Evolutionary conservation across 495 filamentous ascomycete species (phyloP).

Genomic region (Cercophora samala): DNA sequence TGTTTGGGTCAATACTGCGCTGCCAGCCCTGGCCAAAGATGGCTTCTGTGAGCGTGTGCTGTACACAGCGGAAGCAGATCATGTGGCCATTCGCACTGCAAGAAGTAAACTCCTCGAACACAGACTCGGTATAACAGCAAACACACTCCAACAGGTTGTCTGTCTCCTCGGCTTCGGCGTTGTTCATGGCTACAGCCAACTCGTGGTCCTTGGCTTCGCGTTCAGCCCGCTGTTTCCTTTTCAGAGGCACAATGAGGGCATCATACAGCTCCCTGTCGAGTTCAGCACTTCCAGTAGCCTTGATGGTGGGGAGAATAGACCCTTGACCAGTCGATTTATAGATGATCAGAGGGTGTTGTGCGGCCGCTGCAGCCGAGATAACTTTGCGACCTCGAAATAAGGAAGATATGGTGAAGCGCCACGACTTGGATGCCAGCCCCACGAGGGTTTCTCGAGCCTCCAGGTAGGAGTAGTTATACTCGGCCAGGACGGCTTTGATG

Average conservation of each 20-base stretch:
- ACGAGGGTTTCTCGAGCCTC: conserved; percentile 72
- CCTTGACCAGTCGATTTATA: conserved; percentile 58
- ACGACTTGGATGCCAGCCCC: conserved; percentile 73
- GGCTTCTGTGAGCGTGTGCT: conserved; percentile 72
- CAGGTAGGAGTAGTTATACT: conserved; percentile 83
- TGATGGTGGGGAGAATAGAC: conserved; percentile 55
- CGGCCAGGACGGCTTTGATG: conserved; percentile 84
- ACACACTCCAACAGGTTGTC: conserved; percentile 80
- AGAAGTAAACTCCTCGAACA: conserved; percentile 77
- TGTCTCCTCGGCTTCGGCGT: conserved; percentile 65
- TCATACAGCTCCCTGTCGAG: conserved; percentile 75
- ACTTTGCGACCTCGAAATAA: conserved; percentile 68
- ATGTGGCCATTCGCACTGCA: conserved; percentile 73
- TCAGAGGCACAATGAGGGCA: conserved; percentile 62
- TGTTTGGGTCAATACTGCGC: conserved; percentile 67
- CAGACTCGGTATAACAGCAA: conserved; percentile 76
- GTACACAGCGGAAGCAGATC: conserved; percentile 82
- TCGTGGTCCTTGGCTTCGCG: conserved; percentile 59
- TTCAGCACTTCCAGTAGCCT: conserved; percentile 69
- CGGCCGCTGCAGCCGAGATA: conserved; percentile 53
- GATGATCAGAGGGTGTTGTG: conserved; percentile 55
- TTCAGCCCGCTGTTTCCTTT: conserved; percentile 50
- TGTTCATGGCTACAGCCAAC: conserved; percentile 67
- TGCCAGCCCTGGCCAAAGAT: conserved; percentile 91
- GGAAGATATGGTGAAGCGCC: conserved; percentile 76